A percentile compares a stretch with the other conserved stretches of the same genome.
Evolutionary conservation across 352 stramenopile species (phyloP).

Genomic region (Pythium scleroteichum): DNA sequence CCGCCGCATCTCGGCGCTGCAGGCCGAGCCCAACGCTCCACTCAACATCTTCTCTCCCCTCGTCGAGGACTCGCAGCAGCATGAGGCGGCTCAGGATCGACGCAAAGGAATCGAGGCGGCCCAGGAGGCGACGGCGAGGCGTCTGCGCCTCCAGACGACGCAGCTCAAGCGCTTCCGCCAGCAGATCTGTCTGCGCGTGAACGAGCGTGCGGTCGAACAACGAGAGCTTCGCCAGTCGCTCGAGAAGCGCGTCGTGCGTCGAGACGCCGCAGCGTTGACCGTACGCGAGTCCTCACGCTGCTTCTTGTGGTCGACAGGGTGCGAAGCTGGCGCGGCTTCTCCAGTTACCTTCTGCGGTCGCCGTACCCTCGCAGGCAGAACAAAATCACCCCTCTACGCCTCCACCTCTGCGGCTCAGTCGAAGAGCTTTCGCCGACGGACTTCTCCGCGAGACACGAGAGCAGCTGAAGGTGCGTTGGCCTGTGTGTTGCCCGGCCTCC

Average conservation of each 20-base stretch:
- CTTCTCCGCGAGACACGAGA: slow-evolving; percentile 8
- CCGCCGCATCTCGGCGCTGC: slow-evolving; percentile 13
- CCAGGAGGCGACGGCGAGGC: slow-evolving; percentile 25
- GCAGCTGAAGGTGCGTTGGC: slow-evolving; percentile 39
- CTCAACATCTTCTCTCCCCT: slow-evolving; percentile 16
- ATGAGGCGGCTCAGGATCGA: neutral
- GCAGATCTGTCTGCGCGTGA: slow-evolving; percentile 61
- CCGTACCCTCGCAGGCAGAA: neutral
- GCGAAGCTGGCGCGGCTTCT: slow-evolving; percentile 27
- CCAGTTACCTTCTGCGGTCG: neutral
- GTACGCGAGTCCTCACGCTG: neutral
- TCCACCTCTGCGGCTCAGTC: slow-evolving; percentile 2
- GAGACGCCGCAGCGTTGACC: neutral
- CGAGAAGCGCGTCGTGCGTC: slow-evolving; percentile 33
- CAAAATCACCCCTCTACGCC: neutral
- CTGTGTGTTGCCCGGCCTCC: too few relatives aligned
- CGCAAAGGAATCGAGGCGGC: slow-evolving; percentile 1
- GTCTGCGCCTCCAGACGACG: slow-evolving; percentile 37
- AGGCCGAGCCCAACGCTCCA: slow-evolving; percentile 22
- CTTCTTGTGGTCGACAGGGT: slow-evolving; percentile 3
- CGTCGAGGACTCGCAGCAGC: slow-evolving; percentile 13
- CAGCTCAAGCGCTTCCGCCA: slow-evolving; percentile 60
- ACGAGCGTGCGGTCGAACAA: slow-evolving; percentile 42
- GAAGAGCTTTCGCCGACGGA: neutral
- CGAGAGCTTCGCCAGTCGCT: slow-evolving; percentile 30